A percentile compares a stretch with the other conserved stretches of the same genome.
Evolutionary conservation across 1,139 yeast species (phyloP).

Genomic region (Blastobotrys malaysiensis): DNA sequence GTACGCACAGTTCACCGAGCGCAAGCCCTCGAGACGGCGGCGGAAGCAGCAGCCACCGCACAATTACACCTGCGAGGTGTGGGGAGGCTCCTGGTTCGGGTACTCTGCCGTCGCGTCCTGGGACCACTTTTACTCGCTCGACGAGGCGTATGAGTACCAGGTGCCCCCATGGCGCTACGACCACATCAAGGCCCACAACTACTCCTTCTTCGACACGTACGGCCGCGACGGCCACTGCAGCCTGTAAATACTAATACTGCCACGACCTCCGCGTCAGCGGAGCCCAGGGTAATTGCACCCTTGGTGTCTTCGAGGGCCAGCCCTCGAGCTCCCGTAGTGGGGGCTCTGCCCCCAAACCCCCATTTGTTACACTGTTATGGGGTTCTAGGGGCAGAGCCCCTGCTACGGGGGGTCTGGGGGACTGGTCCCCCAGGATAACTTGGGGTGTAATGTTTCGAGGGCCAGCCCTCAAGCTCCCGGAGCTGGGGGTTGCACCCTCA

Average conservation of each 20-base stretch:
- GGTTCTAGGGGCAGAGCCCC: too few relatives aligned
- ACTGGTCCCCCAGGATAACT: too few relatives aligned
- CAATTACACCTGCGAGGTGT: slow-evolving; percentile 11
- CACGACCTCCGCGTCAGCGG: too few relatives aligned
- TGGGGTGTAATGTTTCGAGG: too few relatives aligned
- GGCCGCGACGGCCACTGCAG: background rate
- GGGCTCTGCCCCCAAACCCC: too few relatives aligned
- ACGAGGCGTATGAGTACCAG: slow-evolving; percentile 25
- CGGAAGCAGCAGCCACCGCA: background rate
- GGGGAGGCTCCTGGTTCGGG: slow-evolving; percentile 8
- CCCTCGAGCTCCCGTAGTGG: background rate
- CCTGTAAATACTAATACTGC: background rate
- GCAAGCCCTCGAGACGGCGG: background rate
- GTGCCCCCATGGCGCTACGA: slow-evolving; percentile 21
- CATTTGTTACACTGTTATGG: too few relatives aligned
- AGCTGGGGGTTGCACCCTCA: too few relatives aligned
- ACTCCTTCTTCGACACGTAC: background rate
- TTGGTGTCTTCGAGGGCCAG: background rate
- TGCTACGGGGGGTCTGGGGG: too few relatives aligned
- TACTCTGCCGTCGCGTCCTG: slow-evolving; percentile 32
- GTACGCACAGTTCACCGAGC: background rate
- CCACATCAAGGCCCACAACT: slow-evolving; percentile 14
- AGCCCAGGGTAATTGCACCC: background rate
- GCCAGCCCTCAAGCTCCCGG: too few relatives aligned
- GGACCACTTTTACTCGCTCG: slow-evolving; percentile 31